A percentile compares a stretch with the other conserved stretches of the same genome.
Conservation (phyloP, 1,284 basidiomycete species). For the Sphagnurus paluster region DNA sequence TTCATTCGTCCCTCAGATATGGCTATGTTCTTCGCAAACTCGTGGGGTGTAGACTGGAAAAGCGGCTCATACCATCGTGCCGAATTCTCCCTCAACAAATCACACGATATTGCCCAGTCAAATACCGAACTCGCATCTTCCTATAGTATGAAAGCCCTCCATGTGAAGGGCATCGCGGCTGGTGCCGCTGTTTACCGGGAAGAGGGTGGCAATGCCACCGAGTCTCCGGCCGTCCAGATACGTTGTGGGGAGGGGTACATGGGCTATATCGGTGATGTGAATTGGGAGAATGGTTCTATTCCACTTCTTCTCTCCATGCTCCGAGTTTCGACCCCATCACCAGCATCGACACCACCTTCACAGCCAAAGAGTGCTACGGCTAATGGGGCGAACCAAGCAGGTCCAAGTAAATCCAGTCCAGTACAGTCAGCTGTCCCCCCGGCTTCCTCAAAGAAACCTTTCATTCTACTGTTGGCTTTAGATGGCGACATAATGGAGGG, state of each 20-base stretch:
- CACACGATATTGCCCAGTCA: constrained; percentile 23
- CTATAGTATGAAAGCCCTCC: constrained; percentile 24
- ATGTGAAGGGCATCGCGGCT: constrained; percentile 16
- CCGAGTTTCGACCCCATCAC: constrained; percentile 5
- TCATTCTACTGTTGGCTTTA: constrained; percentile 22
- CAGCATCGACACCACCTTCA: constrained; percentile 4
- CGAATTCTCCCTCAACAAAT: constrained; percentile 28
- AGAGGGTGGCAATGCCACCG: constrained; percentile 13
- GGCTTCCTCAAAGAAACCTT: constrained; percentile 11
- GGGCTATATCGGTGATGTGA: constrained; percentile 34
- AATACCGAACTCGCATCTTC: constrained; percentile 24
- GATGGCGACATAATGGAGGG: constrained; percentile 7
- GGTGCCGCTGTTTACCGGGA: constrained; percentile 30
- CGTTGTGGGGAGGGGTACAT: constrained; percentile 25
- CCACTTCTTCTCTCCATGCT: constrained; percentile 28
- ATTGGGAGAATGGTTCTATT: constrained; percentile 25
- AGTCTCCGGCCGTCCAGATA: constrained; percentile 27
- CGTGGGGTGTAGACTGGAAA: constrained; percentile 36
- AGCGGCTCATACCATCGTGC: constrained; percentile 34
- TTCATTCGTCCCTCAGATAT: constrained; percentile 18
- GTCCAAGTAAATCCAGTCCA: not conserved
- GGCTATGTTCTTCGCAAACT: constrained; percentile 23
- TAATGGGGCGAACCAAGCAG: not conserved
- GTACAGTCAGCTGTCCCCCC: no score
- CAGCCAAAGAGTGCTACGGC: not conserved